Evolutionary conservation across 495 filamentous ascomycete species (phyloP).

Genomic region (Letharia lupina): DNA sequence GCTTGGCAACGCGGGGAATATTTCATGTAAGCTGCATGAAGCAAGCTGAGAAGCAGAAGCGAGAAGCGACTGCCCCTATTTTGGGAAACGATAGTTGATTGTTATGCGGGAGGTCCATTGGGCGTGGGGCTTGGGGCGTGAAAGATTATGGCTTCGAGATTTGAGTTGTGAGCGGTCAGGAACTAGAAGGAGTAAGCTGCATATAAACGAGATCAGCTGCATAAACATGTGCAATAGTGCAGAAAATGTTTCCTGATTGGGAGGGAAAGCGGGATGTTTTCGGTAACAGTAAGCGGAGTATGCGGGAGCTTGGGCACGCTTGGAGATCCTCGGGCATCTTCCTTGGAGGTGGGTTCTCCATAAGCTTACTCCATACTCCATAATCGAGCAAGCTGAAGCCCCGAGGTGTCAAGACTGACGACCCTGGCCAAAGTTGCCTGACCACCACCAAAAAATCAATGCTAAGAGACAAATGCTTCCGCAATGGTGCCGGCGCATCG

Average conservation of each 20-base stretch:
- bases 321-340: too few relatives aligned
- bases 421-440: too few relatives aligned
- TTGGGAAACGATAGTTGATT: background rate
- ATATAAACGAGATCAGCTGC: background rate
- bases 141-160: background rate
- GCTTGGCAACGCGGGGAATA: background rate
- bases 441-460: too few relatives aligned
- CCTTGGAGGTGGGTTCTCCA: too few relatives aligned
- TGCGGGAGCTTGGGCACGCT: too few relatives aligned
- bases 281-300: background rate
- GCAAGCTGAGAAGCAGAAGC: background rate
- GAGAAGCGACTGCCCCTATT: background rate
- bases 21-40: background rate
- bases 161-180: background rate
- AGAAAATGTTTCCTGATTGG: background rate
- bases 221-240: background rate
- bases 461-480: background rate
- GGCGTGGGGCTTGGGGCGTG: background rate
- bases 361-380: too few relatives aligned
- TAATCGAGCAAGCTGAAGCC: too few relatives aligned
- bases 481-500: background rate
- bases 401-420: too few relatives aligned
- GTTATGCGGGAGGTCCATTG: background rate
- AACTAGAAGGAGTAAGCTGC: background rate
- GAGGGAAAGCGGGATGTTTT: background rate